phyloP scores from a whole-genome alignment of 805 yeast species.

The Saturnispora bothae region DNA sequence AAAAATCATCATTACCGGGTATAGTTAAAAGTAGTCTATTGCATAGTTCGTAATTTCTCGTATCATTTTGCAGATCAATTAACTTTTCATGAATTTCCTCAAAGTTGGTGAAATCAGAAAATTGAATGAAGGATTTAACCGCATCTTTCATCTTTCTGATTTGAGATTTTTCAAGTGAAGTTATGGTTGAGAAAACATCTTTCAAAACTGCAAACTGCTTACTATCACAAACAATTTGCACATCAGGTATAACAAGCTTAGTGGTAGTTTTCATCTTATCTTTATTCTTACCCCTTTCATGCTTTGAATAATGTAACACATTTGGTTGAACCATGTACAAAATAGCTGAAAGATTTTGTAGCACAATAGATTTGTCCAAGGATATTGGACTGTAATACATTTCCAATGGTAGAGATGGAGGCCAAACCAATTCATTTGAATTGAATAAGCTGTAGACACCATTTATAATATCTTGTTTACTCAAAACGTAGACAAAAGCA shows the following conservation, averaged over 20 bases:
- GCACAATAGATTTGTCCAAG: conserved; percentile 34
- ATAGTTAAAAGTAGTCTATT: conserved; percentile 15
- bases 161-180: conserved; percentile 27
- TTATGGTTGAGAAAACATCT: conserved; percentile 36
- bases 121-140: conserved; percentile 25
- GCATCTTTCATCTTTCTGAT: conserved; percentile 31
- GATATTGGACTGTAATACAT: conserved; percentile 41
- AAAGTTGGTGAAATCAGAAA: conserved; percentile 21
- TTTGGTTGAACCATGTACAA: conserved; percentile 42
- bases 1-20: not conserved
- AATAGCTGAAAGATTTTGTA: conserved; percentile 44
- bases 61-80: conserved; percentile 16
- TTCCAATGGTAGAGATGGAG: conserved; percentile 59
- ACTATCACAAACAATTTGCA: conserved; percentile 45
- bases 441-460: conserved; percentile 26
- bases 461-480: conserved; percentile 26
- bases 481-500: conserved; percentile 43
- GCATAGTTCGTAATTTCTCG: conserved; percentile 17
- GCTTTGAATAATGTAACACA: conserved; percentile 32
- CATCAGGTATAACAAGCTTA: conserved; percentile 30
- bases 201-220: conserved; percentile 46
- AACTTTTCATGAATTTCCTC: conserved; percentile 15
- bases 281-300: conserved; percentile 10
- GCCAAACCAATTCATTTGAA: conserved; percentile 37
- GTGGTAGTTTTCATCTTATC: conserved; percentile 13